Evolutionary conservation across 176 grass and related monocot species (phyloP), one percentile per base, ranked within the genome.

Genomic region (Oryza glumipatula): DNA sequence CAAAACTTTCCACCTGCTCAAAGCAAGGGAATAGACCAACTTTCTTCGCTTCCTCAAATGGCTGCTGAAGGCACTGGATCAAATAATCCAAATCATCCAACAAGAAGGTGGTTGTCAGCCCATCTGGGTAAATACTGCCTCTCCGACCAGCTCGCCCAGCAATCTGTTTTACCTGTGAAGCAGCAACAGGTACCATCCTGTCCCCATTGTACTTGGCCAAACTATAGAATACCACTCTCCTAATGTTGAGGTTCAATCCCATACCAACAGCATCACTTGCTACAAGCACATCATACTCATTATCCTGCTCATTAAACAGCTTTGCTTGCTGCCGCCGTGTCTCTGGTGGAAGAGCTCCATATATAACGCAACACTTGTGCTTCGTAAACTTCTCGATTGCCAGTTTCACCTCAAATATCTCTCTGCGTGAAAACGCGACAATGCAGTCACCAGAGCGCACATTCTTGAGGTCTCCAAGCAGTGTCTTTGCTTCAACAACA

Each of bases 171-270:
- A 98, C 93, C 89, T 98, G 96, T 60, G 91, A 95, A 28, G 96
- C 82, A 60, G 91, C 78, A 73, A 98, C 93, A 7, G 80, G 80
- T 48, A 92, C 93, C 80, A 95, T 94, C 76, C 84, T 95, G 48
- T 98, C 93, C 58, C 96, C 96, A 68, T 98, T 98, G 72, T 83
- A 95, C 39, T 95, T 98, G 0, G 80, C 70, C 67, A 98, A 76
- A 15, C 65, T 92, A 85, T 94, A 92, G 76, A 98, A 98, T 6
- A 95, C 89, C 44, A 98, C 93, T 75, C 96, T 87, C 49, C 96
- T 88, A 65, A 98, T 98, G 85, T 98, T 95, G 77, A 98, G 94
- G 90, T 98, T 98, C 77, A 98, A 84, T 4, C 96, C 93, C 96
- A 98, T 98, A 14, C 96, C 93, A 2, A 98, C 89, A 0, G 93